Evolutionary conservation across 805 yeast species (phyloP), one percentile per base, ranked within the genome.

Genomic region (Lipomyces orientalis): DNA sequence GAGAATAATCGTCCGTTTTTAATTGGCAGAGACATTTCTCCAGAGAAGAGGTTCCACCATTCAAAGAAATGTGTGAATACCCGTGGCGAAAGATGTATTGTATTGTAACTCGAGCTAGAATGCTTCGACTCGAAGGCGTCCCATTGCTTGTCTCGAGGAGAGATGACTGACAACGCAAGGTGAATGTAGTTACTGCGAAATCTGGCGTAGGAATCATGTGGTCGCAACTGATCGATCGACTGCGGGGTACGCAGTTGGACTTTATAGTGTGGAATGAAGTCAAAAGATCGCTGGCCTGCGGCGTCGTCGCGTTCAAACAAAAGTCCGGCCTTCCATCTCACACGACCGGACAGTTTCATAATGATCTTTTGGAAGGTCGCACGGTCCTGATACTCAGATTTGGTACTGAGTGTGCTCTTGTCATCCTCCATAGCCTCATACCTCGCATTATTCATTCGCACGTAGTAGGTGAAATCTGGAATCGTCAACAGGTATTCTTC

Each of bases 11-110:
- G 77, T 0, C 98, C 98, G 58, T 85, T 83, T 61, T 96, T 84
- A 16, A 92, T 85, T 0, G 98, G 97, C 25, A 93, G 81, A 62
- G 92, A 87, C 72, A 90, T 82, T 64, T 89, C 88, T 33, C 94
- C 89, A n/a, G 89, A 85, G 77, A 94, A 94, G 71, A 90, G 84
- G 43, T 79, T 79, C 97, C 97, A 93, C 98, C 98, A 95, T 4
- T 78, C 75, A 74, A 87, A 87, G 79, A 95, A 93, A 67, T 87
- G 90, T 7, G 79, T 76, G 71, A 94, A 82, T 0, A 88, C 84
- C 4, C 81, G 81, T 1, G 97, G 97, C 1, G 93, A 83, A 62
- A 94, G 79, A 75, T 93, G 97, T 57, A 90, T 83, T 0, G 93
- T 82, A 78, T 93, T 94, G 73, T 88, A 87, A 6, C 69, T 64